Percentiles rank a stretch among this genome's conserved stretches.
Evolutionary conservation across 2,329 filamentous ascomycete species (phyloP).

Genomic region (Aaosphaeria arxii): DNA sequence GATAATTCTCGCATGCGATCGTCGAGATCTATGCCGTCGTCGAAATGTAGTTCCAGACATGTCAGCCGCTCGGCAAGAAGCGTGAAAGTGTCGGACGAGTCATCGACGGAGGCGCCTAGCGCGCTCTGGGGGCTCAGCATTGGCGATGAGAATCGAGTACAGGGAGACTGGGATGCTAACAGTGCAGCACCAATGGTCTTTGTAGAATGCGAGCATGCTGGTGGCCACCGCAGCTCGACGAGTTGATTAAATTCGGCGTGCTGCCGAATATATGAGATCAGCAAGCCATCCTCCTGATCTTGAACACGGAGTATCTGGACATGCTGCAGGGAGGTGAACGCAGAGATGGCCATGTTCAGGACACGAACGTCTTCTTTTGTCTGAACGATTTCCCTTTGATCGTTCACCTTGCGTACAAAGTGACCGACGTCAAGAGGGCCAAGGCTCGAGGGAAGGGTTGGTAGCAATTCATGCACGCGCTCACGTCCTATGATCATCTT

Average conservation of each 20-base stretch:
- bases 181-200: constrained; percentile 58
- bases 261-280: constrained; percentile 52
- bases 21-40: constrained; percentile 56
- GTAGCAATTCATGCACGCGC: constrained; percentile 39
- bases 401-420: constrained; percentile 45
- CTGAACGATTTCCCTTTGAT: constrained; percentile 52
- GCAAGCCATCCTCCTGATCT: constrained; percentile 55
- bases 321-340: constrained; percentile 61
- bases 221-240: constrained; percentile 58
- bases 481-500: constrained; percentile 34
- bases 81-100: constrained; percentile 46
- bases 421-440: constrained; percentile 38
- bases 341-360: constrained; percentile 54
- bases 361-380: constrained; percentile 51
- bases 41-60: constrained; percentile 63
- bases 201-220: constrained; percentile 61
- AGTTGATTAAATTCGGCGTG: constrained; percentile 46
- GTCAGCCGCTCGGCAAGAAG: constrained; percentile 56
- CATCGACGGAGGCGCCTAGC: constrained; percentile 46
- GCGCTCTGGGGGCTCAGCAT: constrained; percentile 62
- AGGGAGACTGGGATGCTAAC: constrained; percentile 54
- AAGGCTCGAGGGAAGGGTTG: constrained; percentile 33
- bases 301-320: constrained; percentile 63
- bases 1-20: constrained; percentile 58
- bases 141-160: constrained; percentile 60